Evolutionary conservation across 768 basidiomycete genomes (phyloP), one percentile per base, ranked within the genome.

Genomic region (Amylocystis lapponica): DNA sequence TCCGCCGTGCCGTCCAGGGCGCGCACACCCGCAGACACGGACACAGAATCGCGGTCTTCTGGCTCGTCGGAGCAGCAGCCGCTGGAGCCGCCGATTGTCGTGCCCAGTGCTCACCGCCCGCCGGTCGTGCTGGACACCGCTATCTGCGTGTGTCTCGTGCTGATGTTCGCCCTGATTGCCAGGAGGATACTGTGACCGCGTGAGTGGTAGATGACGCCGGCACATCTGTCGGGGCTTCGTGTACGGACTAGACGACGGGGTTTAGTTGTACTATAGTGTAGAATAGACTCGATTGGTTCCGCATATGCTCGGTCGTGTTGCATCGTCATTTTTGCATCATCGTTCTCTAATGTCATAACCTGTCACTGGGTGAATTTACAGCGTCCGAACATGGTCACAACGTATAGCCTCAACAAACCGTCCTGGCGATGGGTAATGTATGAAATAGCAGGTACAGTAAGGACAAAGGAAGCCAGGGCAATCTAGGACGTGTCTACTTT

Each of bases 111-210:
- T 11, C 41, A 41, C 2, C 58, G 66, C 10, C 78, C 84, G 19
- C 84, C 84, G 19, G 56, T 86, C 20, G 61, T 86, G 19, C 66
- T 90, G 25, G 87, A 89, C 60, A 77, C 77, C 10, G 78, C 80
- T 22, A 89, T 90, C 47, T 81, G 82, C 59, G 69, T 88, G 36
- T 67, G 86, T 17, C 65, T 89, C 9, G 80, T 82, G 12, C 62
- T 88, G 45, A 72, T 81, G 36, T 75, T 83, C 54, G 80, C 76
- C 26, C 71, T 90, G 31, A 66, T 89, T 36, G 84, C 75, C 52
- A 74, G 81, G 46, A 71, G 84, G 57, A 62, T 74, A 44, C 51
- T 74, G 46, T 75, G 51, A 56, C 29, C 23, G n/a, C n/a, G n/a
- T n/a, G n/a, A n/a, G n/a, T n/a, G n/a, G n/a, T 16, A 14, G 8